phyloP scores from a whole-genome alignment of 257 asterid genomes.

The Capsicum pubescens region DNA sequence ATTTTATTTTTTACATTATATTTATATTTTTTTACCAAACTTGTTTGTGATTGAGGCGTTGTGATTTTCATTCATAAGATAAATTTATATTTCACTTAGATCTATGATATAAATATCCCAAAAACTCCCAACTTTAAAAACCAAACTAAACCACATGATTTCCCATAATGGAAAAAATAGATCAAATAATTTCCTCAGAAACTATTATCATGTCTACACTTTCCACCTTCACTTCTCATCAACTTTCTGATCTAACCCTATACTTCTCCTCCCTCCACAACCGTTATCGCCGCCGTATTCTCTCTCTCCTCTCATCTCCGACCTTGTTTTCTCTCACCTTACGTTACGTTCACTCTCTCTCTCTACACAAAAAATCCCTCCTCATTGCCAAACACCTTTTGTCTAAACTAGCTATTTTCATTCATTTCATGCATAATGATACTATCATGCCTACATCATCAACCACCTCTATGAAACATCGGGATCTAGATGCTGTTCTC shows the following conservation, averaged over 20 bases:
- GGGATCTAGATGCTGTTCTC: slow-evolving; percentile 74
- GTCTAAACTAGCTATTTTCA: slow-evolving; percentile 57
- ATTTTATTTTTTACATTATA: no score
- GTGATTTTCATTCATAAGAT: no score
- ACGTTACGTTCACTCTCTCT: slow-evolving; percentile 78
- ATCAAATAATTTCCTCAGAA: slow-evolving; percentile 39
- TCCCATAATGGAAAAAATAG: slow-evolving; percentile 48
- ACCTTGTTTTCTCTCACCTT: slow-evolving; percentile 71
- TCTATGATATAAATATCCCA: not conserved
- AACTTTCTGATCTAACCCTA: slow-evolving; percentile 61
- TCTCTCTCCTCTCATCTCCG: slow-evolving; percentile 72
- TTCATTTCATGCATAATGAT: slow-evolving; percentile 38
- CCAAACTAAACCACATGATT: slow-evolving; percentile 41
- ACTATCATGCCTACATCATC: slow-evolving; percentile 27
- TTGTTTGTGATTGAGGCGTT: no score
- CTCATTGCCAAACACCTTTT: slow-evolving; percentile 81
- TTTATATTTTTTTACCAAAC: no score
- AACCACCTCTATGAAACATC: slow-evolving; percentile 50
- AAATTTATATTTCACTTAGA: no score
- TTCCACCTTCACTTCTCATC: slow-evolving; percentile 60
- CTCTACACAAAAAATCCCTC: slow-evolving; percentile 74
- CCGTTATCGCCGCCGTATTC: slow-evolving; percentile 69
- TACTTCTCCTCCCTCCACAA: slow-evolving; percentile 69
- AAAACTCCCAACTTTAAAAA: slow-evolving; percentile 7
- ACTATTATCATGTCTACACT: slow-evolving; percentile 70